These are phyloP conservation scores for Knufia petricola DNA, from an alignment of 2,329 filamentous ascomycete species.

Conservation along the genomic window DNA sequence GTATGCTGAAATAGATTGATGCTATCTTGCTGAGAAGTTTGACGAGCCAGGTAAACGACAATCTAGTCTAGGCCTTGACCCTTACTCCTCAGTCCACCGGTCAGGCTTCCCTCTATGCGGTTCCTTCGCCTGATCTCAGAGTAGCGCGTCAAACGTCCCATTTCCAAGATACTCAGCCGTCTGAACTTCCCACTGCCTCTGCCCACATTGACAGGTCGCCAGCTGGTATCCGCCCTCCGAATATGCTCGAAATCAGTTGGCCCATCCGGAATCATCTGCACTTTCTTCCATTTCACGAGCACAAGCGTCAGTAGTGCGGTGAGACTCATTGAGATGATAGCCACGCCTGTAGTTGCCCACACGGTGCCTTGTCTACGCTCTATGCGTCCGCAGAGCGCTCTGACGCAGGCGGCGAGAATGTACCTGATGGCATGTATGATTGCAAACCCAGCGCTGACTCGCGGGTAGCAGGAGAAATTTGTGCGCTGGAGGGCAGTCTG, in stretches of 20 bases:
- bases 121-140: constrained; percentile 60
- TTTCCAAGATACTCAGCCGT: constrained; percentile 61
- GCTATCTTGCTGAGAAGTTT: too few species aligned
- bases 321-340: constrained; percentile 55
- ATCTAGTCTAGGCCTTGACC: not conserved
- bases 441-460: constrained; percentile 62
- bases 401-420: constrained; percentile 58
- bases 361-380: constrained; percentile 58
- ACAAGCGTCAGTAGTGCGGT: constrained; percentile 54
- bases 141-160: constrained; percentile 60
- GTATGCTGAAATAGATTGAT: too few species aligned
- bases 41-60: too few species aligned
- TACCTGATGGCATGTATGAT: constrained; percentile 62
- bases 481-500: constrained; percentile 43
- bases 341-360: constrained; percentile 57
- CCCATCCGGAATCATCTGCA: constrained; percentile 55
- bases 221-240: constrained; percentile 26
- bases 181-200: constrained; percentile 60
- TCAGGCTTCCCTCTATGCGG: constrained; percentile 29
- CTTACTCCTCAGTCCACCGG: constrained; percentile 1
- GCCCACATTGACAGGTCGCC: constrained; percentile 61
- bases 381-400: constrained; percentile 57
- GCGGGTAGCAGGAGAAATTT: constrained; percentile 67
- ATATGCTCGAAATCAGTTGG: constrained; percentile 7
- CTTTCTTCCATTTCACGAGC: constrained; percentile 54